These are phyloP conservation scores for Pestalotiopsis sp. DNA, from an alignment of 2,329 filamentous ascomycete genomes.

Conservation along the genomic window DNA sequence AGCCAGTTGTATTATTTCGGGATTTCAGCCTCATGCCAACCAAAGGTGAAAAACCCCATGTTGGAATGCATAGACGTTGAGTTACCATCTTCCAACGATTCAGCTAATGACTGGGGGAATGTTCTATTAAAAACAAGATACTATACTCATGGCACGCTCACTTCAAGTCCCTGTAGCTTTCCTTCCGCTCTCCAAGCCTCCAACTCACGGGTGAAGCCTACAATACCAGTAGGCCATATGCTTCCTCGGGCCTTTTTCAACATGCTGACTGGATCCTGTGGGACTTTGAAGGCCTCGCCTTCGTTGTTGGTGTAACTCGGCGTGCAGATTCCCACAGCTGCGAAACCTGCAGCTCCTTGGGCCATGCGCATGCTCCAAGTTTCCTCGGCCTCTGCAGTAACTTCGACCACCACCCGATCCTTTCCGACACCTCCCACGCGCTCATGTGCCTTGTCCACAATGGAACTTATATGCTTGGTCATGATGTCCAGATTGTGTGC, in stretches of 20 bases:
- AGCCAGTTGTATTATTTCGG: background rate
- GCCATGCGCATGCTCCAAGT: slow-evolving; percentile 1
- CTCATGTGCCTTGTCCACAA: background rate
- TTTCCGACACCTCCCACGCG: background rate
- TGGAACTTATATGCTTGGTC: background rate
- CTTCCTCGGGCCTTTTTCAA: background rate
- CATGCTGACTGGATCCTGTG: background rate
- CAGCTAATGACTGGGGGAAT: background rate
- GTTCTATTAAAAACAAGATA: background rate
- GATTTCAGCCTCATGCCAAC: no score
- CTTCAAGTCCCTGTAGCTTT: slow-evolving; percentile 4
- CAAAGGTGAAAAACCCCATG: no score
- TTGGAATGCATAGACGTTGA: background rate
- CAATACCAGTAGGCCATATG: slow-evolving; percentile 6
- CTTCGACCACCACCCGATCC: slow-evolving; percentile 5
- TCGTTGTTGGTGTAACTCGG: slow-evolving; percentile 8
- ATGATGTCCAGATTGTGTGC: slow-evolving; percentile 3
- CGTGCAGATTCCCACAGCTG: background rate
- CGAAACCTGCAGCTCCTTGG: slow-evolving; percentile 1
- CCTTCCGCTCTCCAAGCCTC: slow-evolving; percentile 10
- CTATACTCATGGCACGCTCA: background rate
- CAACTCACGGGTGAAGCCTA: background rate
- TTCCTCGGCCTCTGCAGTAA: slow-evolving; percentile 1
- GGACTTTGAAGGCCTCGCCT: background rate
- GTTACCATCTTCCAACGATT: background rate